Base-by-base conservation (phyloP, 164 flowering plant species). In the Magnolia officinalis region DNA sequence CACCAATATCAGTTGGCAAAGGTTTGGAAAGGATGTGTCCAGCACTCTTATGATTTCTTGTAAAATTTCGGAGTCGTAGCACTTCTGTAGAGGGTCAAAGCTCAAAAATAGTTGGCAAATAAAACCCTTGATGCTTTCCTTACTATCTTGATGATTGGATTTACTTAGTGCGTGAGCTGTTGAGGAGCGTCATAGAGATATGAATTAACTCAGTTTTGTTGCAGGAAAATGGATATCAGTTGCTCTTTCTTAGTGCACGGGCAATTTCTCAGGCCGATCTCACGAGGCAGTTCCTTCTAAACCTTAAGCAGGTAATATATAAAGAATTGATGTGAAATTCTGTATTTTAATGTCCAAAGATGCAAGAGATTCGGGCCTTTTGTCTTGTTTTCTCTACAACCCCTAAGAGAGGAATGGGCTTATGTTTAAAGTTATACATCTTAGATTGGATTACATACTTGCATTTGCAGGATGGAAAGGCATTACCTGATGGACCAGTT, bases 221-320 rank as follows among this genome's bases (percentile, higher is more conserved):
- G 77, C 90, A 93, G 98, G 96, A 93, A 82, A 96, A 96, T 84
- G 99, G 98, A 24, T 96, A 94, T 84, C 91, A 96, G 72, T 66
- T 96, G 79, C 92, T 96, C 78, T 96, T 94, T 77, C 92, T 96
- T 6, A 96, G 99, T 86, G 99, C 99, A 70, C 97, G 99, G 65
- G 84, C 99, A 49, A 96, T 96, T 75, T 88, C 97, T 72, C 99
- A 94, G 85, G 95, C 99, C 67, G 83, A 87, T 82, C 83, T 76
- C 69, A 96, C 99, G 3, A 85, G 99, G 78, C 94, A 86, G 80
- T 96, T 96, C 83, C 82, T 96, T 50, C 78, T 88, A 81, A 94
- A 90, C 82, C 91, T 96, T 79, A 94, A 89, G 87, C 98, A 96
- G 97, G 99, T 93, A 72, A 76, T 67, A 52, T 72, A 6, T 2